These are phyloP conservation scores for Phytophthora sp. DNA, from an alignment of 352 stramenopile species.

Conservation along the genomic window DNA sequence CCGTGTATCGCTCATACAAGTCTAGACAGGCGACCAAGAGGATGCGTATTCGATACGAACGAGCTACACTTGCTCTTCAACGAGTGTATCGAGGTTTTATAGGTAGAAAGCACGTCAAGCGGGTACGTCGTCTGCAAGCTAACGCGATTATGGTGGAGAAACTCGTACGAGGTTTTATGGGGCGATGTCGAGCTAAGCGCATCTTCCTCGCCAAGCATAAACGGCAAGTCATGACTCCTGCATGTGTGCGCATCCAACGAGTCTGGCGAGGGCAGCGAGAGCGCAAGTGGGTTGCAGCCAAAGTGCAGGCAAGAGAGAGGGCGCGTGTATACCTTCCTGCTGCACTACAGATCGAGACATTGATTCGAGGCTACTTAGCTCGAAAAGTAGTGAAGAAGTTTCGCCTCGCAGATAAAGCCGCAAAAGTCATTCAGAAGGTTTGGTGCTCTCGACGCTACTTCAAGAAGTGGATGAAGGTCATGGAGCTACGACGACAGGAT, in stretches of 20 bases:
- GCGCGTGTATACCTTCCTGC: conserved; percentile 56
- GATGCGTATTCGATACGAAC: conserved; percentile 34
- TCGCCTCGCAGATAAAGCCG: conserved; percentile 37
- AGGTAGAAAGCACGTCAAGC: conserved; percentile 46
- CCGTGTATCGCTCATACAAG: conserved; percentile 62
- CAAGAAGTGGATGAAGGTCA: conserved; percentile 56
- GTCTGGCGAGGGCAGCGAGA: conserved; percentile 58
- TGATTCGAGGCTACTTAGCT: conserved; percentile 65
- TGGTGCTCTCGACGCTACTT: conserved; percentile 58
- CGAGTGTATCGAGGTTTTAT: conserved; percentile 63
- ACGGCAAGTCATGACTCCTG: conserved; percentile 50
- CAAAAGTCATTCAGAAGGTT: conserved; percentile 52
- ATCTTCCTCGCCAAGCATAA: conserved; percentile 55
- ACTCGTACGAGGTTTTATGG: conserved; percentile 65
- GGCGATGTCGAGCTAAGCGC: conserved; percentile 45
- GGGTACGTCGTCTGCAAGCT: conserved; percentile 49
- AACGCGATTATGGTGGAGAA: conserved; percentile 60
- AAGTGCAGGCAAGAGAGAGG: conserved; percentile 35
- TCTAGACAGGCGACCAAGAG: conserved; percentile 48
- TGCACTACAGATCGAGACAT: conserved; percentile 52
- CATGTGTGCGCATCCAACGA: conserved; percentile 53
- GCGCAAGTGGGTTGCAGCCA: conserved; percentile 37
- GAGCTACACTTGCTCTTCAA: conserved; percentile 46
- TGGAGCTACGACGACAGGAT: conserved; percentile 50
- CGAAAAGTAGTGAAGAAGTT: conserved; percentile 42